A percentile compares a stretch with the other conserved stretches of the same genome.
Evolutionary conservation across 2,329 filamentous ascomycete species (phyloP).

Genomic region (Pestalotiopsis sp.): DNA sequence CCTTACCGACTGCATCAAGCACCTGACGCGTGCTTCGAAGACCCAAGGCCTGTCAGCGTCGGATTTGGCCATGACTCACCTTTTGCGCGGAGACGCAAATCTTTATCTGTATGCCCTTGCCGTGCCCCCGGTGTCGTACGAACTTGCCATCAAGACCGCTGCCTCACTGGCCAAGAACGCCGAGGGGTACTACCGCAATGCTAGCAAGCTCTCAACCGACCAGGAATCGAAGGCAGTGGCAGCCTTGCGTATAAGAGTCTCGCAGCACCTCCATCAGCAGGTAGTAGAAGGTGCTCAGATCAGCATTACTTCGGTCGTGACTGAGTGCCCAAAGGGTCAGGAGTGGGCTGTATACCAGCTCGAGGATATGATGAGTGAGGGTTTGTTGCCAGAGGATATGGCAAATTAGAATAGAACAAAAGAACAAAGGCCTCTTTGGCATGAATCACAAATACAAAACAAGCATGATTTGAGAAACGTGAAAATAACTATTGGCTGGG

Average conservation of each 20-base stretch:
- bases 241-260: constrained; percentile 17
- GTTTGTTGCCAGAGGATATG: constrained; percentile 13
- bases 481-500: too few species aligned
- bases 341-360: constrained; percentile 22
- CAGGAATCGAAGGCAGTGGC: constrained; percentile 19
- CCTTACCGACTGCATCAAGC: constrained; percentile 23
- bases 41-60: constrained; percentile 17
- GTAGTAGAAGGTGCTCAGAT: constrained; percentile 5
- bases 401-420: not conserved
- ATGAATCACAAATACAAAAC: not conserved
- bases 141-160: constrained; percentile 21
- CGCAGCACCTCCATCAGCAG: constrained; percentile 16
- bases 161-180: constrained; percentile 28
- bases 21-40: constrained; percentile 21
- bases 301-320: constrained; percentile 14
- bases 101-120: constrained; percentile 26
- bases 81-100: constrained; percentile 28
- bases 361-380: constrained; percentile 23
- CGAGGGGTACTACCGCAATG: constrained; percentile 32
- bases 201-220: constrained; percentile 21
- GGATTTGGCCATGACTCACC: constrained; percentile 27
- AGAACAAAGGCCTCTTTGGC: not conserved
- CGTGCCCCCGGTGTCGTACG: constrained; percentile 22
- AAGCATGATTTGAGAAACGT: not conserved
- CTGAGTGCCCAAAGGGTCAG: constrained; percentile 15